phyloP scores from a whole-genome alignment of 208 protist genomes.

The Phytomonas francai region DNA sequence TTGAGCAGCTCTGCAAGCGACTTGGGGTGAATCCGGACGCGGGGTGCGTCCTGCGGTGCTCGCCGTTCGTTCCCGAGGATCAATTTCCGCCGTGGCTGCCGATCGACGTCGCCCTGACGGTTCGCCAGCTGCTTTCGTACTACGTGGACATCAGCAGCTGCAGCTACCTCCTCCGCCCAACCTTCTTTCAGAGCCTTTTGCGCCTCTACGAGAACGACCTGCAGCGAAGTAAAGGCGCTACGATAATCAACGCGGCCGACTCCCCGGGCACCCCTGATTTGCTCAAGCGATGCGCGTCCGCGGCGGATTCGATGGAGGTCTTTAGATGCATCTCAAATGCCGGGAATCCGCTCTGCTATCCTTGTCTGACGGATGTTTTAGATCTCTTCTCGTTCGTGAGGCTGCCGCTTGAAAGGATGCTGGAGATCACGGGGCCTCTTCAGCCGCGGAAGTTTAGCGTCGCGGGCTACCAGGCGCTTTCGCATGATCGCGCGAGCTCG shows the following conservation, averaged over 20 bases:
- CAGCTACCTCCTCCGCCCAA: constrained; percentile 65
- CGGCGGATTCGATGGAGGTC: constrained; percentile 15
- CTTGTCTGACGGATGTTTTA: constrained; percentile 62
- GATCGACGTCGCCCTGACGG: constrained; percentile 38
- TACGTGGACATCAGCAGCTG: constrained; percentile 80
- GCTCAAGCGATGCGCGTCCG: constrained; percentile 39
- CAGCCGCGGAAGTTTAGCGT: constrained; percentile 71
- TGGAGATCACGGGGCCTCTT: constrained; percentile 70
- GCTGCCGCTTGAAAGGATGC: constrained; percentile 59
- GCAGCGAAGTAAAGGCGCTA: constrained; percentile 10
- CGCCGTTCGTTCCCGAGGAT: constrained; percentile 70
- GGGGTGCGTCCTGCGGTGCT: constrained; percentile 62
- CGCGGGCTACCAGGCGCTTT: constrained; percentile 16
- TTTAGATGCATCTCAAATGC: constrained; percentile 48
- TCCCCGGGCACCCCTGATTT: constrained; percentile 11
- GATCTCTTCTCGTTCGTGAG: constrained; percentile 64
- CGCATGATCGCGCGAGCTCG: neutral
- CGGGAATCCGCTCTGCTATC: constrained; percentile 49
- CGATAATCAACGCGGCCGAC: neutral
- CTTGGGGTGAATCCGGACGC: constrained; percentile 38
- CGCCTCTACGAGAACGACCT: constrained; percentile 34
- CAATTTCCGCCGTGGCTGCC: constrained; percentile 82
- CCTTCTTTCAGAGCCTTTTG: constrained; percentile 68
- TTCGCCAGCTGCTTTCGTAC: constrained; percentile 57
- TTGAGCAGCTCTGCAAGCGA: constrained; percentile 45